Evolutionary conservation across 2,329 filamentous ascomycete species (phyloP).

Genomic region (Colletotrichum sp.): DNA sequence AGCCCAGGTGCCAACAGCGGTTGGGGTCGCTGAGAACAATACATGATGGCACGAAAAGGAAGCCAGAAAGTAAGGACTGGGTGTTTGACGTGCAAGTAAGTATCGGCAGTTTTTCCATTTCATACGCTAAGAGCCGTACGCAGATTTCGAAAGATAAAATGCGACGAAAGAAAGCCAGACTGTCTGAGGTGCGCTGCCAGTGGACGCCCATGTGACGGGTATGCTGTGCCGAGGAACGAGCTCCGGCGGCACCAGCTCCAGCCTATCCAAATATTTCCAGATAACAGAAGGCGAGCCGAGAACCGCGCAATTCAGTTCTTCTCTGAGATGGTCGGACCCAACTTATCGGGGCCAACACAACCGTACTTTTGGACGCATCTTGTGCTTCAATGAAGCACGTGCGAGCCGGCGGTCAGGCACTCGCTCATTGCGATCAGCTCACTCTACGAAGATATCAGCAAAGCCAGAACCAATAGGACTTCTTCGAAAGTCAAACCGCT

Average conservation of each 20-base stretch:
- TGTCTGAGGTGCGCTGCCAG: constrained; percentile 59
- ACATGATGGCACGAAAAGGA: constrained; percentile 35
- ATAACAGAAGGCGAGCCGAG: not conserved
- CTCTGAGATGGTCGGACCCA: constrained; percentile 8
- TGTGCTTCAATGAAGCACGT: constrained; percentile 48
- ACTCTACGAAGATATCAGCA: constrained; percentile 40
- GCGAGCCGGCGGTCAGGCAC: constrained; percentile 52
- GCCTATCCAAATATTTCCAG: not conserved
- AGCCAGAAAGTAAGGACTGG: constrained; percentile 52
- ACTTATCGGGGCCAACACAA: constrained; percentile 1
- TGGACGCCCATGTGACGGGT: constrained; percentile 63
- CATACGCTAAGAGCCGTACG: not conserved
- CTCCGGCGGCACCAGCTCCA: not conserved
- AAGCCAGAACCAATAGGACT: not conserved
- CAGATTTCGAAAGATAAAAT: constrained; percentile 61
- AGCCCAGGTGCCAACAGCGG: fast-evolving
- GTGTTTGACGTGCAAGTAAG: constrained; percentile 61
- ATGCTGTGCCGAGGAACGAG: constrained; percentile 34
- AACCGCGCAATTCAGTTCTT: constrained; percentile 14
- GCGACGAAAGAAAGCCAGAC: constrained; percentile 57
- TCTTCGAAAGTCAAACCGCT: not conserved
- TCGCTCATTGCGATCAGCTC: constrained; percentile 55
- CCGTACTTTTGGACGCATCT: constrained; percentile 47
- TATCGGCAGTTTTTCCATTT: constrained; percentile 8
- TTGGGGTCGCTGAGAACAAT: fast-evolving